phyloP scores from a whole-genome alignment of 495 filamentous ascomycete genomes.

The Emericellopsis terricola region DNA sequence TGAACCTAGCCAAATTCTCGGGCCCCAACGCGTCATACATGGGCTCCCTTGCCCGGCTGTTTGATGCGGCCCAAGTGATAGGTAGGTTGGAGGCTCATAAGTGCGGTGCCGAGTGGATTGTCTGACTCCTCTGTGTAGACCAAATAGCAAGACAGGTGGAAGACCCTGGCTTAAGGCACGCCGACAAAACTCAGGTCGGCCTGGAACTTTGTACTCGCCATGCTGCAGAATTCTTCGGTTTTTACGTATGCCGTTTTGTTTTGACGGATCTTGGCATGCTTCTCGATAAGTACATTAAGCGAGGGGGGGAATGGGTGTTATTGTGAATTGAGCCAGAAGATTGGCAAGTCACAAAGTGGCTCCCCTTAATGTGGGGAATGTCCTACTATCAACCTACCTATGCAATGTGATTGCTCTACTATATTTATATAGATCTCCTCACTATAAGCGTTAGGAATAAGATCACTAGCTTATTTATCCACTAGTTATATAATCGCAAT shows the following conservation, averaged over 20 bases:
- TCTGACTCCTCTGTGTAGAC: no score
- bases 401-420: no score
- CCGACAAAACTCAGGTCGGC: slow-evolving; percentile 71
- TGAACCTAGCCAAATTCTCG: slow-evolving; percentile 47
- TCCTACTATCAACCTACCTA: no score
- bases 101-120: slow-evolving; percentile 4
- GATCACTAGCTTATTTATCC: no score
- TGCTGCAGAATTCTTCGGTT: slow-evolving; percentile 94
- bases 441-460: no score
- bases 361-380: no score
- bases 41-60: slow-evolving; percentile 75
- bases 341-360: no score
- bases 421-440: no score
- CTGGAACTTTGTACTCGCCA: slow-evolving; percentile 84
- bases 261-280: slow-evolving; percentile 68
- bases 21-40: slow-evolving; percentile 85
- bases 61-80: slow-evolving; percentile 83
- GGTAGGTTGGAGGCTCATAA: slow-evolving; percentile 47
- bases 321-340: slow-evolving; percentile 9
- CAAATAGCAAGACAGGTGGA: slow-evolving; percentile 93
- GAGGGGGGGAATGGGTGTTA: slow-evolving; percentile 89
- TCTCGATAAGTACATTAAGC: slow-evolving; percentile 93
- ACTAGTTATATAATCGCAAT: no score
- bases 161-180: slow-evolving; percentile 71
- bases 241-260: slow-evolving; percentile 90